Conservation (phyloP, 805 yeast species). For the Metschnikowia henanensis region DNA sequence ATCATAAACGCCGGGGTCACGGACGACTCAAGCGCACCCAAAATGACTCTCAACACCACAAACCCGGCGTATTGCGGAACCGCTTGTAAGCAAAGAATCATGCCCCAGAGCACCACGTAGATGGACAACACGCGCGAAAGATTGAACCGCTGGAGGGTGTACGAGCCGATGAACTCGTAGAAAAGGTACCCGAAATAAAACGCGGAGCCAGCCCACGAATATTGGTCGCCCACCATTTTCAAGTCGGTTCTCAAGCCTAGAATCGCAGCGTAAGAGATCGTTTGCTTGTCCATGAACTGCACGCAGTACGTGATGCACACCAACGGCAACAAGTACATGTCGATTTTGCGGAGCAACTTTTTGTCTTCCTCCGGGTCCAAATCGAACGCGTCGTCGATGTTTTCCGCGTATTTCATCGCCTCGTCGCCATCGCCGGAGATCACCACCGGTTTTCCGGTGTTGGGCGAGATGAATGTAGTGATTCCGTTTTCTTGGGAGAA, state of each 20-base stretch:
- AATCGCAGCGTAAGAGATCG: constrained; percentile 52
- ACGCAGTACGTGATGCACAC: constrained; percentile 49
- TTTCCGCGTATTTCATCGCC: constrained; percentile 43
- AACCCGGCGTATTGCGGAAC: constrained; percentile 13
- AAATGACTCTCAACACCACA: constrained; percentile 11
- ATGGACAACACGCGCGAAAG: constrained; percentile 4
- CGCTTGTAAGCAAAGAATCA: constrained; percentile 11
- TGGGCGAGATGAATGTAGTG: constrained; percentile 18
- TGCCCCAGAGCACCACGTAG: constrained; percentile 14
- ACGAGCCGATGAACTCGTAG: constrained; percentile 11
- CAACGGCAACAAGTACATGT: constrained; percentile 49
- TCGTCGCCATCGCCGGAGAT: constrained; percentile 42
- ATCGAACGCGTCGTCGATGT: constrained; percentile 25
- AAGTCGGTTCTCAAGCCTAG: constrained; percentile 49
- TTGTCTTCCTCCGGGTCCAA: constrained; percentile 32
- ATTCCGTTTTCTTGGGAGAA: constrained; percentile 11
- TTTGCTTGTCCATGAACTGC: constrained; percentile 61
- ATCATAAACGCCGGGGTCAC: constrained; percentile 22
- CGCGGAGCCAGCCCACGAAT: constrained; percentile 25
- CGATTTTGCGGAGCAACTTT: constrained; percentile 30
- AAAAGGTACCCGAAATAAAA: constrained; percentile 19
- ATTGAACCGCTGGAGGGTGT: constrained; percentile 11
- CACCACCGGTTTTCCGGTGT: constrained; percentile 21
- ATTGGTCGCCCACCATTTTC: constrained; percentile 27
- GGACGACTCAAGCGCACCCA: constrained; percentile 13